These are phyloP conservation scores for Cercophora sp. DNA, from an alignment of 495 filamentous ascomycete species.

Conservation along the genomic window DNA sequence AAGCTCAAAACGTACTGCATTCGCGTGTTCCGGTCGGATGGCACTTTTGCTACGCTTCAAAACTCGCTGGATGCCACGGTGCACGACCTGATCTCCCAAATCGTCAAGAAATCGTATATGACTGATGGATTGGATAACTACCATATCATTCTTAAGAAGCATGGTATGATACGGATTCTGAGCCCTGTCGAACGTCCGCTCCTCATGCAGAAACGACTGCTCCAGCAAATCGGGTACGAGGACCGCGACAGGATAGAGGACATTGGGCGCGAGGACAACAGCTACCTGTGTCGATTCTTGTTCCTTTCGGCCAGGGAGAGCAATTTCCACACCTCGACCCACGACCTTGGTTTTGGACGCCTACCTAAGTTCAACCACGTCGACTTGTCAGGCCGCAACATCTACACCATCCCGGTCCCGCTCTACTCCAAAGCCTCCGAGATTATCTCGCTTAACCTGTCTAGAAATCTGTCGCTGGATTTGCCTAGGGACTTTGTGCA, in stretches of 20 bases:
- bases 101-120: slow-evolving; percentile 87
- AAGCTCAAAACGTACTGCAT: slow-evolving; percentile 76
- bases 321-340: slow-evolving; percentile 56
- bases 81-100: slow-evolving; percentile 71
- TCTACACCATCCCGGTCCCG: slow-evolving; percentile 90
- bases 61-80: slow-evolving; percentile 77
- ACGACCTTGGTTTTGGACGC: slow-evolving; percentile 75
- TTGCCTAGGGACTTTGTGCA: slow-evolving; percentile 97
- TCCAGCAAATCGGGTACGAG: slow-evolving; percentile 92
- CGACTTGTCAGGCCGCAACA: slow-evolving; percentile 83
- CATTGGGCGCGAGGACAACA: slow-evolving; percentile 95
- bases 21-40: slow-evolving; percentile 90
- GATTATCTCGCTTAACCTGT: slow-evolving; percentile 92
- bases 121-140: slow-evolving; percentile 88
- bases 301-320: slow-evolving; percentile 85
- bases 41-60: slow-evolving; percentile 88
- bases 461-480: slow-evolving; percentile 84
- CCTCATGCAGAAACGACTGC: slow-evolving; percentile 83
- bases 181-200: slow-evolving; percentile 75
- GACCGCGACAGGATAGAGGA: slow-evolving; percentile 84
- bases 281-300: slow-evolving; percentile 91
- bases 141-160: slow-evolving; percentile 90
- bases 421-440: slow-evolving; percentile 88
- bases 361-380: slow-evolving; percentile 89
- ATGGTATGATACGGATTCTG: slow-evolving; percentile 81